phyloP scores from a whole-genome alignment of 352 stramenopile species.

The Pythium apleroticum region DNA sequence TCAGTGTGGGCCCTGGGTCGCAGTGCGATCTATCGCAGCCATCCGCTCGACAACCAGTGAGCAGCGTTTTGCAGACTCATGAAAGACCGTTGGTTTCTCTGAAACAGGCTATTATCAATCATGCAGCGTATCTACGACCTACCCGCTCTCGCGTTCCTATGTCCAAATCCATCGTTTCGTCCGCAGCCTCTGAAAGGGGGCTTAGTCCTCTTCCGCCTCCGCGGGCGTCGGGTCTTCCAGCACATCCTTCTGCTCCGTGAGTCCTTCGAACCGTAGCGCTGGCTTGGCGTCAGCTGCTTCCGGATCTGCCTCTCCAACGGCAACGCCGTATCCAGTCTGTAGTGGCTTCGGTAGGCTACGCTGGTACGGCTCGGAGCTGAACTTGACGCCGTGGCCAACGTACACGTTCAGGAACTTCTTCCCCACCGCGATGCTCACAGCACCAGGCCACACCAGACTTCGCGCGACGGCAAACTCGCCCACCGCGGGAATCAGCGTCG shows the following conservation, averaged over 20 bases:
- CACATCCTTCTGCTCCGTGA: conserved; percentile 71
- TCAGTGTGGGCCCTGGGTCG: background rate
- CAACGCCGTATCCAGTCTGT: conserved; percentile 50
- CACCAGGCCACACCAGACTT: conserved; percentile 84
- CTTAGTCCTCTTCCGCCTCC: conserved; percentile 45
- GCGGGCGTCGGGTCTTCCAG: conserved; percentile 76
- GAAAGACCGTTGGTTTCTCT: background rate
- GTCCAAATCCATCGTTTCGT: background rate
- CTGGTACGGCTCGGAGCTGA: conserved; percentile 58
- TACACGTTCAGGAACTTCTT: conserved; percentile 92
- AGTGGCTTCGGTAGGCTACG: conserved; percentile 49
- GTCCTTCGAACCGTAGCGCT: conserved; percentile 51
- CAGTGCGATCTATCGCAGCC: conserved; percentile 1
- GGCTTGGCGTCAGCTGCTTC: conserved; percentile 38
- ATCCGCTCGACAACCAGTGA: background rate
- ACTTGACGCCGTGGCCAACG: conserved; percentile 84
- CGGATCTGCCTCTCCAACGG: conserved; percentile 31
- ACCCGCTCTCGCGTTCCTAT: background rate
- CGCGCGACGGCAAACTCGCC: conserved; percentile 67
- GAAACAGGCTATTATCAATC: background rate
- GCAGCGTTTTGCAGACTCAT: background rate
- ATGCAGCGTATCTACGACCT: background rate
- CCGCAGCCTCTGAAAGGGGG: background rate
- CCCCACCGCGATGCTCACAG: conserved; percentile 79
- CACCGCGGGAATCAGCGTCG: conserved; percentile 57